These are phyloP conservation scores for Uronychia binucleata DNA, from an alignment of 73 alveolate genomes.

Conservation along the genomic window DNA sequence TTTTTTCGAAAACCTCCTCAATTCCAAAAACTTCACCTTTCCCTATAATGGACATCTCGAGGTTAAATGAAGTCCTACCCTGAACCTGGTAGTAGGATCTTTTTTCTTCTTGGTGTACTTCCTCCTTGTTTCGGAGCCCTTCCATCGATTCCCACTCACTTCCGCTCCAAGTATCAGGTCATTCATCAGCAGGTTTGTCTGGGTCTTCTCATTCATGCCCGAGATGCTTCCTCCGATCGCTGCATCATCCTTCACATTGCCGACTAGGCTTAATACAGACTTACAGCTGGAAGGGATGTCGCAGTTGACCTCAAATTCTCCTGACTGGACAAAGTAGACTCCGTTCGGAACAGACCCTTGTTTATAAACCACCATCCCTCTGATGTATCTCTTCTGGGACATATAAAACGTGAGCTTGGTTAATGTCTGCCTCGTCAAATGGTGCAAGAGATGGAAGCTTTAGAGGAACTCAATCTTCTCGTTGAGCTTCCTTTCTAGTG, in stretches of 20 bases:
- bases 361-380: background rate
- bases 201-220: background rate
- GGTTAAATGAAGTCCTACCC: background rate
- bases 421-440: background rate
- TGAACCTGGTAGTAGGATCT: background rate
- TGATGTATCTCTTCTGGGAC: background rate
- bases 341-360: background rate
- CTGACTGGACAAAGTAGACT: background rate
- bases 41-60: background rate
- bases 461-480: background rate
- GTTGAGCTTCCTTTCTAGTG: background rate
- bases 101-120: background rate
- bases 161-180: background rate
- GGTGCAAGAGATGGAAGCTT: background rate
- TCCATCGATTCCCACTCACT: background rate
- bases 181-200: background rate
- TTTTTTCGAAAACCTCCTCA: background rate
- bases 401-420: background rate
- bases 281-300: background rate
- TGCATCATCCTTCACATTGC: background rate
- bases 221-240: background rate
- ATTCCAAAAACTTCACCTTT: background rate
- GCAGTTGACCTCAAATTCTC: background rate
- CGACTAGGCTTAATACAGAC: background rate
- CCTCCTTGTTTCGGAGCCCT: background rate